Conservation (phyloP, 2,329 filamentous ascomycete species). For the Reticulascus tulasneorum region DNA sequence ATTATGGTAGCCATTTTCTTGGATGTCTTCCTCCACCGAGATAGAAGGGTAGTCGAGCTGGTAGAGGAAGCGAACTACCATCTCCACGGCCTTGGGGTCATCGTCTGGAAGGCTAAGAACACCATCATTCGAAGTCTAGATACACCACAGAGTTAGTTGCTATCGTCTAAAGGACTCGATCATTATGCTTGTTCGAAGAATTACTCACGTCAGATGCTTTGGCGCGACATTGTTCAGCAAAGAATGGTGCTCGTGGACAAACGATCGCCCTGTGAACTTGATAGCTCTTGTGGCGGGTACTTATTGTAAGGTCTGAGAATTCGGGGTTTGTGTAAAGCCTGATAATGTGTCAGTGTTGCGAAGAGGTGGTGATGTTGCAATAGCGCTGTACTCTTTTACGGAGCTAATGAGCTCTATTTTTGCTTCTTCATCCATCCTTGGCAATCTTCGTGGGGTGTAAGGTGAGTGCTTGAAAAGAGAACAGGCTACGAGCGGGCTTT, state of each 20-base stretch:
- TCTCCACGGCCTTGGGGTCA: constrained; percentile 4
- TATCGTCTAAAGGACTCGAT: not conserved
- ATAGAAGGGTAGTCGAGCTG: constrained; percentile 5
- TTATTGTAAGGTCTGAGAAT: constrained; percentile 6
- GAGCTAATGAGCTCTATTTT: constrained; percentile 7
- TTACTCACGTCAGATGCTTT: not conserved
- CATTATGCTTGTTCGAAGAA: too few species aligned
- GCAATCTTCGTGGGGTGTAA: too few species aligned
- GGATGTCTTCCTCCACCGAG: too few species aligned
- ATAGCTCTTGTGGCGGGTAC: constrained; percentile 1
- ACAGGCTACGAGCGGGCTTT: too few species aligned
- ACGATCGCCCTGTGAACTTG: constrained; percentile 7
- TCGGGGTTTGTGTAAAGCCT: constrained; percentile 2
- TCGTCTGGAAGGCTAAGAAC: constrained; percentile 3
- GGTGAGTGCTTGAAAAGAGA: too few species aligned
- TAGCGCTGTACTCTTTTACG: not conserved
- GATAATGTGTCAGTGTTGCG: not conserved
- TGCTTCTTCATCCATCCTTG: too few species aligned
- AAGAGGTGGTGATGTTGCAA: rapidly evolving
- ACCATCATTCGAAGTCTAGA: not conserved
- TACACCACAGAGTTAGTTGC: not conserved
- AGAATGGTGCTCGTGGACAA: constrained; percentile 5
- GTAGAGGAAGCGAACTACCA: constrained; percentile 6
- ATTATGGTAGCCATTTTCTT: not conserved
- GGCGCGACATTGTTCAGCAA: constrained; percentile 4